A percentile compares a stretch with the other conserved stretches of the same genome.
Evolutionary conservation across 2,329 filamentous ascomycete genomes (phyloP).

Genomic region (Fusarium vanettenii): DNA sequence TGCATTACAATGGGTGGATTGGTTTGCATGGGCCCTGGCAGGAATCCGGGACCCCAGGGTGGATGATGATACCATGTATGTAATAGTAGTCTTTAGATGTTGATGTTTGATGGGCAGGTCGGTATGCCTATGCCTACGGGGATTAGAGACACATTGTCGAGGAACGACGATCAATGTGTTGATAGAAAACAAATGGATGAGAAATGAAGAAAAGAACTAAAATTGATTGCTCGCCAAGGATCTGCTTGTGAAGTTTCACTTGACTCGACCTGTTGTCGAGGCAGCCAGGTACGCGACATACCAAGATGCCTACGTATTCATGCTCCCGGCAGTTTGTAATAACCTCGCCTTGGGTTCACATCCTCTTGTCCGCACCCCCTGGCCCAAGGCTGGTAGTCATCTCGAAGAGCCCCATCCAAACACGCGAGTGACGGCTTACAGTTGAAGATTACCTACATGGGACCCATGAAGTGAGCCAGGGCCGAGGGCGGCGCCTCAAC

Average conservation of each 20-base stretch:
- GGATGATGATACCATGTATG: conserved; percentile 32
- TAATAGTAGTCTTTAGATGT: conserved; percentile 24
- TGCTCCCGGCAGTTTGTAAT: background rate
- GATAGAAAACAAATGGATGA: conserved; percentile 22
- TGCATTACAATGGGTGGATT: conserved; percentile 28
- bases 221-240: background rate
- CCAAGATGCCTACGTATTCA: background rate
- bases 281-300: background rate
- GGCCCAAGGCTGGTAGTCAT: background rate
- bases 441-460: background rate
- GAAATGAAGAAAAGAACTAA: background rate
- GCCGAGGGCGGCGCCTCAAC: conserved; percentile 22
- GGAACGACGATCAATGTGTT: background rate
- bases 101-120: conserved; percentile 4
- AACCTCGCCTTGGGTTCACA: background rate
- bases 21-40: conserved; percentile 18
- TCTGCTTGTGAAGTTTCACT: background rate
- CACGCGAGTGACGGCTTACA: conserved; percentile 3
- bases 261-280: background rate
- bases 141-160: background rate
- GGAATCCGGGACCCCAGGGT: conserved; percentile 11
- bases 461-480: conserved; percentile 5
- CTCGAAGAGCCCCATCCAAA: background rate
- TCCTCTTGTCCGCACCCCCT: background rate
- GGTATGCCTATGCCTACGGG: background rate